Percentiles rank a stretch among this genome's conserved stretches.
phyloP scores from a whole-genome alignment of 352 stramenopile genomes.

The Phytophthora tubulina region DNA sequence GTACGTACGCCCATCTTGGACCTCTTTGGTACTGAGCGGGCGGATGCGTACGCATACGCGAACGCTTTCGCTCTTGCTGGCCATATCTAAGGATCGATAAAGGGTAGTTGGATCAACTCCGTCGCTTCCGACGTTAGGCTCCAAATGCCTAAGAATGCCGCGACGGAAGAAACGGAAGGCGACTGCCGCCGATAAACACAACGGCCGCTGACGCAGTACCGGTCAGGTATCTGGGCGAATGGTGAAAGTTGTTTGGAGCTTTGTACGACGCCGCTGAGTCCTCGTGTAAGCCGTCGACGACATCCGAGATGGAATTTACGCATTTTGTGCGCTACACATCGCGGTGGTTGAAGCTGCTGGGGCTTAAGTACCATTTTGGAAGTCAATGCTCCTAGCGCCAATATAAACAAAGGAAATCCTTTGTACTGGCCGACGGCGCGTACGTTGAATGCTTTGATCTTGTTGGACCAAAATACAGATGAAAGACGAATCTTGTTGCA shows the following conservation, averaged over 20 bases:
- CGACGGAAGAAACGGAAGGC: constrained; percentile 18
- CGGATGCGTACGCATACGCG: constrained; percentile 94
- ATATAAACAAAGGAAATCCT: too few species aligned
- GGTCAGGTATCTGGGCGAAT: too few species aligned
- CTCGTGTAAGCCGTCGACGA: background rate
- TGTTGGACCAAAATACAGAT: too few species aligned
- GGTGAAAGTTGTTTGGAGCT: too few species aligned
- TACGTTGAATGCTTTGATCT: too few species aligned
- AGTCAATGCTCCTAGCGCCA: too few species aligned
- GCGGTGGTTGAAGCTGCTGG: too few species aligned
- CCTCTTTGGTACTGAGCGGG: constrained; percentile 93
- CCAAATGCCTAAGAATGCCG: constrained; percentile 6
- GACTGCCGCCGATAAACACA: background rate
- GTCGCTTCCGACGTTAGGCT: constrained; percentile 19
- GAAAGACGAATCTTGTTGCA: too few species aligned
- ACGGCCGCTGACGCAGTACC: background rate
- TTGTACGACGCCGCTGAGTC: too few species aligned
- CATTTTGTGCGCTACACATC: too few species aligned
- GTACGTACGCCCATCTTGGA: constrained; percentile 87
- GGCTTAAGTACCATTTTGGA: too few species aligned
- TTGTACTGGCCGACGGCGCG: too few species aligned
- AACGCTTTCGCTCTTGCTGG: constrained; percentile 84
- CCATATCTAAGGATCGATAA: constrained; percentile 14
- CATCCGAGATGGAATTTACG: background rate
- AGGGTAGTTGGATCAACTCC: constrained; percentile 5